Evolutionary conservation across 2,329 filamentous ascomycete species (phyloP), one percentile per base, ranked within the genome.

Genomic region (Orbilia quercus): DNA sequence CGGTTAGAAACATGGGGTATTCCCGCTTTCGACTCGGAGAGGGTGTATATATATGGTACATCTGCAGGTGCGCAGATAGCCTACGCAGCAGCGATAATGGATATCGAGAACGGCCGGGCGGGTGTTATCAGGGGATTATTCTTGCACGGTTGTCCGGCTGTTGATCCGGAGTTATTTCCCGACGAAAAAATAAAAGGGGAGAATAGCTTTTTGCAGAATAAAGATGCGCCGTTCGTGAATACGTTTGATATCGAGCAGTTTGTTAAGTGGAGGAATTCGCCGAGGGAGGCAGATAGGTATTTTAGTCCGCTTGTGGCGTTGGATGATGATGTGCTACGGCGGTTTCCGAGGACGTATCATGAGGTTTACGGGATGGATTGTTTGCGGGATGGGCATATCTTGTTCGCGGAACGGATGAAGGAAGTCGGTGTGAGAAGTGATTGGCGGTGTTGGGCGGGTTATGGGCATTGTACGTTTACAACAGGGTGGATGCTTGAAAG

Each of bases 251-350:
- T 65, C 1, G 36, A 38, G 7, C 20, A 31, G 22, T 64, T 16
- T 22, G 55, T 28, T 2, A 53, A 16, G 9, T 72, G 67, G 67
- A 57, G 67, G 18, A 64, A 65, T 23, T 72, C 67, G n/a, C 67
- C 67, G 16, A 31, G 50, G n/a, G 36, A 38, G 2, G 67, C 67
- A 12, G 67, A 72, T 31, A 64, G 12, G 23, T 72, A 64, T 31
- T 72, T 64, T n/a, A 72, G 67, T n/a, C 67, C 67, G 2, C n/a
- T 72, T 25, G 67, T 72, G 7, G 67, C 58, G 12, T 20, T 72
- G 22, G 11, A 12, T n/a, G 67, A 72, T 48, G 67, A 65, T 7
- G 14, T 22, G 12, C 25, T 72, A 12, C 59, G 53, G 38, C 34
- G 40, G 20, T 64, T 72, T 7, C 67, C 67, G n/a, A 47, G 23